Base-by-base conservation (phyloP, 371 early-diverging fungal genomes). In the Mortierella sp. region DNA sequence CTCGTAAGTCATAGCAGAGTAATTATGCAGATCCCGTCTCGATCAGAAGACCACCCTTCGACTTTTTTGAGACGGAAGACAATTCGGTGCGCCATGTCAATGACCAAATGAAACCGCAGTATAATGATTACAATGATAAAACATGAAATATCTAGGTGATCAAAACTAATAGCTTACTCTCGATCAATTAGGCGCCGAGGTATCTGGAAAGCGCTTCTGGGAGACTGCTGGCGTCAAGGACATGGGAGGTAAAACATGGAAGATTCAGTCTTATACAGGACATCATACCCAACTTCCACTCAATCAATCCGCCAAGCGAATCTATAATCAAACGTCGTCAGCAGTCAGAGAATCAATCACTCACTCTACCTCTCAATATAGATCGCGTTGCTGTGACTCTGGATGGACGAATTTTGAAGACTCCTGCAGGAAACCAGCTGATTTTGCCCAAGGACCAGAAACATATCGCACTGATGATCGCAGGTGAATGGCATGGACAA, bases 401-500 rank as follows among this genome's bases (percentile, higher is more conserved):
- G 32, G 98, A 98, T 83, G 87, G 89, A 26, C 90, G 97, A 22
- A 84, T 88, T 22, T 84, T 98, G 54, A 95, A 95, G 85, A 95
- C 96, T 10, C 97, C 98, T 4, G 90, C 88, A 37, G 95, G 96
- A 57, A 84, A 90, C 57, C 87, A 85, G 57, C 79, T 97, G 62
- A 77, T 81, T 9, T 86, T 98, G 26, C 89, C 93, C 14, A 58
- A 58, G 20, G 66, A 86, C 5, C 90, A 93, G 71, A 85, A 84
- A 39, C 67, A 86, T n/a, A 79, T 96, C 43, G 98, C 97, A 18
- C 77, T 90, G 57, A 86, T 97, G 72, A 89, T 96, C 47, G 96
- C 96, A 11, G 96, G 91, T 24, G 98, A 98, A 84, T 98, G 98
- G 98, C 96, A 98, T 78, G 87, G 91, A 58, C 96, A 96, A 84